Evolutionary conservation across 164 flowering plant species (phyloP).

Genomic region (Buxus sempervirens): DNA sequence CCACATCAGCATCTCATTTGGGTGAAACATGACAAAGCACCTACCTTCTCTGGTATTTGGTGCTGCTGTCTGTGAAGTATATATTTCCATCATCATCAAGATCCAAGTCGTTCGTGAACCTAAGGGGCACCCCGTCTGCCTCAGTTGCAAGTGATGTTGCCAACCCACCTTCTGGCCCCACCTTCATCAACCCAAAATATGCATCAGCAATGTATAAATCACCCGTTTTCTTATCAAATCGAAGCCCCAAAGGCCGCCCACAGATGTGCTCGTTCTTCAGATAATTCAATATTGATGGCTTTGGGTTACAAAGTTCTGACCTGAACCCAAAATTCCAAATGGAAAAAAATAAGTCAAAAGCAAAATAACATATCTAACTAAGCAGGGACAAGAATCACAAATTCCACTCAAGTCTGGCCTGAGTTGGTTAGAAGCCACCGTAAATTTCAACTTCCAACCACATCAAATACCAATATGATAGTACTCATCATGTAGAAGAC

Average conservation of each 20-base stretch:
- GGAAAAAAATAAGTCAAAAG: not conserved
- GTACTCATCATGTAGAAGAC: no score
- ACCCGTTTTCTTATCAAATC: conserved; percentile 84
- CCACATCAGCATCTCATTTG: not conserved
- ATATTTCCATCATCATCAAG: conserved; percentile 84
- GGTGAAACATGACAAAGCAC: not conserved
- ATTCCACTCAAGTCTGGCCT: not conserved
- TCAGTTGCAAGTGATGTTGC: conserved; percentile 64
- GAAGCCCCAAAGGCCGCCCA: conserved; percentile 90
- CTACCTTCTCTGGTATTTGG: conserved; percentile 73
- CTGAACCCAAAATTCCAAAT: conserved; percentile 23
- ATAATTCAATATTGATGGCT: conserved; percentile 62
- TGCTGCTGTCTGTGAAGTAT: conserved; percentile 94
- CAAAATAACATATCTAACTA: no score
- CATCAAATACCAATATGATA: no score
- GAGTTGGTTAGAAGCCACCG: not conserved
- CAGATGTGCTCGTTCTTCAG: conserved; percentile 87
- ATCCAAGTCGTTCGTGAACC: conserved; percentile 89
- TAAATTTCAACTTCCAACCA: no score
- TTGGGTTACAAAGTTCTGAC: conserved; percentile 63
- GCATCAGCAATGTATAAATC: conserved; percentile 95
- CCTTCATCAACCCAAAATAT: conserved; percentile 85
- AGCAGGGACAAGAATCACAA: not conserved
- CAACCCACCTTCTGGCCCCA: conserved; percentile 92
- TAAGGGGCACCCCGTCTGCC: conserved; percentile 79